Conservation (phyloP, 805 yeast species). For the Jamesozyma hellenica region DNA sequence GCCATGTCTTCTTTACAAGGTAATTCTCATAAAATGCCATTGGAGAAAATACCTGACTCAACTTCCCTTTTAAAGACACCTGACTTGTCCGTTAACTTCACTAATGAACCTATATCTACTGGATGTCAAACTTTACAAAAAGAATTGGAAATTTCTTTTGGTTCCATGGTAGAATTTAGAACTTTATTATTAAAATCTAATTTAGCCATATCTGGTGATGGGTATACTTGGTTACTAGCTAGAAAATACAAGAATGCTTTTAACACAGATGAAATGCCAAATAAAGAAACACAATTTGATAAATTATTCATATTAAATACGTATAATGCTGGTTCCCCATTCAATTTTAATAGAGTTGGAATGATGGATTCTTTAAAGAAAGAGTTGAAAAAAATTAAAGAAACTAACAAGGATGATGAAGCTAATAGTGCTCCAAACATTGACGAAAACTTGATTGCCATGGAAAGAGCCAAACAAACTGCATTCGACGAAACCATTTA, state of each 20-base stretch:
- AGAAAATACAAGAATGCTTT: slow-evolving; percentile 19
- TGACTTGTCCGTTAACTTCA: slow-evolving; percentile 17
- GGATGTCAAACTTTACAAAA: slow-evolving; percentile 1
- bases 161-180: slow-evolving; percentile 66
- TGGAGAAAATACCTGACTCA: slow-evolving; percentile 8
- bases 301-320: slow-evolving; percentile 64
- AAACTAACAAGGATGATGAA: slow-evolving; percentile 1
- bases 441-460: slow-evolving; percentile 3
- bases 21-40: slow-evolving; percentile 6
- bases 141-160: slow-evolving; percentile 40
- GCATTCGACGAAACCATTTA: slow-evolving; percentile 21
- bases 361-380: slow-evolving; percentile 12
- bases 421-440: neutral
- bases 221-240: slow-evolving; percentile 83
- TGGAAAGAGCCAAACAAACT: slow-evolving; percentile 34
- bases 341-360: slow-evolving; percentile 41
- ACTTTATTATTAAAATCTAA: slow-evolving; percentile 63
- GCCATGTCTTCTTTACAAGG: slow-evolving; percentile 29
- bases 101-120: slow-evolving; percentile 13
- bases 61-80: slow-evolving; percentile 37
- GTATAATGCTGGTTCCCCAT: slow-evolving; percentile 84
- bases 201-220: slow-evolving; percentile 71
- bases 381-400: slow-evolving; percentile 2
- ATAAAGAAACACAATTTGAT: slow-evolving; percentile 26
- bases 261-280: slow-evolving; percentile 5